phyloP scores from a whole-genome alignment of 2,329 filamentous ascomycete species.

The Sphaerulina vaccinii region DNA sequence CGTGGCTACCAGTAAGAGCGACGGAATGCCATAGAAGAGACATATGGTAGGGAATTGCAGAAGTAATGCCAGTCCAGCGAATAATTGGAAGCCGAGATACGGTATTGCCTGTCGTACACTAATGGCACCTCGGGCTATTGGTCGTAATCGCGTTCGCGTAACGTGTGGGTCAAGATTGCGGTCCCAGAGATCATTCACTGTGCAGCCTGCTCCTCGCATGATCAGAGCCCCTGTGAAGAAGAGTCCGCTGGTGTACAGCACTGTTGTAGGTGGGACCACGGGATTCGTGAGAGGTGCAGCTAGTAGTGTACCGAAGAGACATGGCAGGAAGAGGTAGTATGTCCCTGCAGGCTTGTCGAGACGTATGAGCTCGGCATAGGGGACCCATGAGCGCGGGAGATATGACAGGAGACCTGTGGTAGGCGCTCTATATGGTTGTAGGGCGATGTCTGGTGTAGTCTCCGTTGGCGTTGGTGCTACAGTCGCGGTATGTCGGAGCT shows the following conservation, averaged over 20 bases:
- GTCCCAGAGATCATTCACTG: conserved; percentile 90
- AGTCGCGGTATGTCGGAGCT: conserved; percentile 2
- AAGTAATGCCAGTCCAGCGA: conserved; percentile 70
- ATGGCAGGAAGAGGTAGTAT: conserved; percentile 83
- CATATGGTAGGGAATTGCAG: conserved; percentile 73
- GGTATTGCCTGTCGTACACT: conserved; percentile 68
- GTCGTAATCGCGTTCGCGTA: conserved; percentile 70
- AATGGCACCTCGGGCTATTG: conserved; percentile 76
- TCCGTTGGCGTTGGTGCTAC: background rate
- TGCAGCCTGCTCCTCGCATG: conserved; percentile 85
- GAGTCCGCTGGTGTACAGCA: conserved; percentile 63
- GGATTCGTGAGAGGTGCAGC: conserved; percentile 69
- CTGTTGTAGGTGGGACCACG: conserved; percentile 58
- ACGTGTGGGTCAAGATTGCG: conserved; percentile 82
- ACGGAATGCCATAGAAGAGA: conserved; percentile 75
- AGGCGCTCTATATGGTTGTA: conserved; percentile 61
- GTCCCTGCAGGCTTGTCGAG: conserved; percentile 79
- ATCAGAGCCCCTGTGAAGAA: conserved; percentile 76
- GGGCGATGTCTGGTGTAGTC: conserved; percentile 1
- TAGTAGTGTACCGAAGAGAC: conserved; percentile 78
- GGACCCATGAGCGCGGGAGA: conserved; percentile 68
- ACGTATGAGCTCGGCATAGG: conserved; percentile 78
- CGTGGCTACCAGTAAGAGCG: conserved; percentile 67
- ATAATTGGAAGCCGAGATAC: conserved; percentile 72
- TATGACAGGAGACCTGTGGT: conserved; percentile 67